Evolutionary conservation across 1,284 basidiomycete species (phyloP), one percentile per base, ranked within the genome.

Genomic region (Wolfiporia cocos): DNA sequence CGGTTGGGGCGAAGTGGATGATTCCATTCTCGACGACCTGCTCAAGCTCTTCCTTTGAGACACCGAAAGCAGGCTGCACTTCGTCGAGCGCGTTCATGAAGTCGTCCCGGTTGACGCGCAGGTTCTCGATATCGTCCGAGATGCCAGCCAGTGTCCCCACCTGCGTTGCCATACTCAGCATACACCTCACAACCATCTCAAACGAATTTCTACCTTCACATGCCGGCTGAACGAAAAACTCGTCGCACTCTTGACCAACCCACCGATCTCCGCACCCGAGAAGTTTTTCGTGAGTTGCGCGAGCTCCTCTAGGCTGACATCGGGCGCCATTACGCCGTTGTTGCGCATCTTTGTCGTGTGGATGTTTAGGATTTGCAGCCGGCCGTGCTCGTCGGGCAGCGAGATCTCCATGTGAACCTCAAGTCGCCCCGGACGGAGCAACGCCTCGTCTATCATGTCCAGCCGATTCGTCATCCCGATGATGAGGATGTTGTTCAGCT

Each of bases 391-490:
- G 58, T 99, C 95, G 0, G 96, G 96, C 1, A 99, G 73, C 4
- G 92, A 96, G 50, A 99, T 98, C 66, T 99, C 96, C 83, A 99
- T 97, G 66, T 99, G 96, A n/a, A 99, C 95, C 63, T 99, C 96
- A 37, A 99, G 84, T 72, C 96, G 93, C 44, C 96, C 96, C 1
- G 96, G 95, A 57, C 96, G 93, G 11, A 98, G 76, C 1, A 99
- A 76, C 5, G 95, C 96, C 61, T 99, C 96, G 59, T 99, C 96
- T 56, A 99, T 98, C 94, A 99, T 95, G 73, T 99, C 96, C 41
- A 86, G 70, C 49, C 96, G 86, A 66, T 99, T 99, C 40, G 96
- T 99, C 96, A 99, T 99, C 58, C 96, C 96, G 54, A 99, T 99
- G 54, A 99, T 89, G 52, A 99, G 86, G 47, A 99, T 96, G 64